These are phyloP conservation scores for Starmerella vaccinii DNA, from an alignment of 805 yeast species.

Conservation along the genomic window DNA sequence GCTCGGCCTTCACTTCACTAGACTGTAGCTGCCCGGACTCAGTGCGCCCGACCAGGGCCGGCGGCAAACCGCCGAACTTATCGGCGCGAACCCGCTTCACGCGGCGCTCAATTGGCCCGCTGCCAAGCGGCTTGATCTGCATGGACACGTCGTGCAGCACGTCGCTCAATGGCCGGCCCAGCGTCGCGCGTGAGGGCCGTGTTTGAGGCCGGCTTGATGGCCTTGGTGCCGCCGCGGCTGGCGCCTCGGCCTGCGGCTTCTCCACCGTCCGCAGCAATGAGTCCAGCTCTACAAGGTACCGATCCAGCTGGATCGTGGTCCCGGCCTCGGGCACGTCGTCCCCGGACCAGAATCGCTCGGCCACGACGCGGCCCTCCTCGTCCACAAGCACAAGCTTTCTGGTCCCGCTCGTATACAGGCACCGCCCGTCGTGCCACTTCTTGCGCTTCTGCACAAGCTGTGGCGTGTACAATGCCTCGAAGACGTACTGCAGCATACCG, in stretches of 20 bases:
- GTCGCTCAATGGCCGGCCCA: slow-evolving; percentile 5
- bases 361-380: slow-evolving; percentile 22
- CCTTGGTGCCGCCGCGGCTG: neutral
- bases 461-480: slow-evolving; percentile 30
- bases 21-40: neutral
- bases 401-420: slow-evolving; percentile 25
- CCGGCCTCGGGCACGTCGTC: slow-evolving; percentile 13
- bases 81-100: slow-evolving; percentile 4
- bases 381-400: slow-evolving; percentile 28
- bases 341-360: slow-evolving; percentile 13
- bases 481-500: slow-evolving; percentile 4
- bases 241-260: neutral
- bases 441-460: slow-evolving; percentile 32
- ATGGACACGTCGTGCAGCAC: slow-evolving; percentile 2
- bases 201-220: neutral
- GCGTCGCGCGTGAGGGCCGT: neutral
- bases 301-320: slow-evolving; percentile 22
- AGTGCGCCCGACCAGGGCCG: neutral
- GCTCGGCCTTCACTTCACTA: neutral
- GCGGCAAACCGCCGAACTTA: slow-evolving; percentile 1
- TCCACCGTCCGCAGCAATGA: slow-evolving; percentile 1
- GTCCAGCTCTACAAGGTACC: slow-evolving; percentile 27
- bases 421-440: slow-evolving; percentile 32
- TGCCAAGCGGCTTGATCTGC: slow-evolving; percentile 5
- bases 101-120: neutral